phyloP scores from a whole-genome alignment of 805 yeast species.

The Saturnispora ahearnii region DNA sequence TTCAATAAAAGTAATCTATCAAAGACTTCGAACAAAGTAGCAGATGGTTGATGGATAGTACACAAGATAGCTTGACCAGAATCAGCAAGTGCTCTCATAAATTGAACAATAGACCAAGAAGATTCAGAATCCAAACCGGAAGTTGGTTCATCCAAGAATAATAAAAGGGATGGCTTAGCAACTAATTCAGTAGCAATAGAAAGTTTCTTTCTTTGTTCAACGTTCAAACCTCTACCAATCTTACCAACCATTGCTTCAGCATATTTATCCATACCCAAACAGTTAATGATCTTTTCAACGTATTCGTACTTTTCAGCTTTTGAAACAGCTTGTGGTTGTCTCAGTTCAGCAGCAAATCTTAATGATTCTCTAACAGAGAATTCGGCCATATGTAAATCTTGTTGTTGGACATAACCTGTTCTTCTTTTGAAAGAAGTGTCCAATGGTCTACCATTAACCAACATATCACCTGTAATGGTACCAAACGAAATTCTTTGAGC shows the following conservation, averaged over 20 bases:
- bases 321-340: slow-evolving; percentile 34
- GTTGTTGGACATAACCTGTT: slow-evolving; percentile 50
- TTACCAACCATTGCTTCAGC: slow-evolving; percentile 44
- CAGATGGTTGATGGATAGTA: slow-evolving; percentile 46
- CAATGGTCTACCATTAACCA: slow-evolving; percentile 43
- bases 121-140: slow-evolving; percentile 51
- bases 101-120: slow-evolving; percentile 48
- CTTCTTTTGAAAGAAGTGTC: slow-evolving; percentile 44
- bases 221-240: slow-evolving; percentile 41
- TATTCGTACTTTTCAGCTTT: slow-evolving; percentile 33
- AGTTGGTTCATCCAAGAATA: slow-evolving; percentile 53
- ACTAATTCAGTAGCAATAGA: slow-evolving; percentile 49
- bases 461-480: slow-evolving; percentile 46
- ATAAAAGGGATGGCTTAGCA: slow-evolving; percentile 42
- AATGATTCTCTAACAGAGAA: slow-evolving; percentile 45
- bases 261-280: slow-evolving; percentile 34
- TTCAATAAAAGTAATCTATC: slow-evolving; percentile 38
- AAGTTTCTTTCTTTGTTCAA: slow-evolving; percentile 44
- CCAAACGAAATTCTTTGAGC: slow-evolving; percentile 46
- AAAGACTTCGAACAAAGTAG: slow-evolving; percentile 34
- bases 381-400: slow-evolving; percentile 42
- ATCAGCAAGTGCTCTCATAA: slow-evolving; percentile 40
- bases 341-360: slow-evolving; percentile 40
- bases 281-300: slow-evolving; percentile 33
- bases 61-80: slow-evolving; percentile 48